Evolutionary conservation across 1,284 basidiomycete genomes (phyloP), one percentile per base, ranked within the genome.

Genomic region (Boletus mariae): DNA sequence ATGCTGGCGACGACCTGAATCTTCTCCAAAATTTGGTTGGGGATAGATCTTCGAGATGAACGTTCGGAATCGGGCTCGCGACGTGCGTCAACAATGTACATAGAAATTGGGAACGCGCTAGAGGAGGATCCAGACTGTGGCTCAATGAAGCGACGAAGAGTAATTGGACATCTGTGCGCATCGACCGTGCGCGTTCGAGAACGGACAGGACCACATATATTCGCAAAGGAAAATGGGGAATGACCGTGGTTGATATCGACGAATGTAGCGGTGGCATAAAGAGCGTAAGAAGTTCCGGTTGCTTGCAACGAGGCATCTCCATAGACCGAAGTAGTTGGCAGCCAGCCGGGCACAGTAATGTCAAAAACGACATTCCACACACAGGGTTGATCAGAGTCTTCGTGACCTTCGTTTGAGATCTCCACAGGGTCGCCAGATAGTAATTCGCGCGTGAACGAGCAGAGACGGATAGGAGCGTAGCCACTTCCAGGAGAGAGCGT

Each of bases 261-360:
- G 59, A 83, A 85, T 57, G 76, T 80, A 5, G 85, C 87, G 25
- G 79, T 79, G 10, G 86, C 85, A 59, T 80, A 82, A 32, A 92
- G 74, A n/a, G 75, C 72, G 62, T 92, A 92, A 48, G 74, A 75
- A 15, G 80, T 79, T 20, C 86, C 85, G 23, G 78, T 63, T 15
- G 73, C 71, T 9, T 75, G 75, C 25, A 56, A 32, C 20, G 56
- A 57, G 9, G 57, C 54, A 29, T 78, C 66, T 23, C 82, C 81
- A 56, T 81, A 78, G 1, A 57, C 55, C 11, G 80, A 74, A 13
- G 80, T 79, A 1, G 77, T 74, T 13, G 89, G 89, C 5, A 92
- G 74, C 90, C 90, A 92, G 10, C 89, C 89, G 6, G 88, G 88
- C 23, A 90, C 69, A 17, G 80, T 76, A 6, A 92, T 68, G 66